Percentiles rank a stretch among this genome's conserved stretches.
Conservation (phyloP, 495 filamentous ascomycete genomes). For the Aspergillus conjunctus region DNA sequence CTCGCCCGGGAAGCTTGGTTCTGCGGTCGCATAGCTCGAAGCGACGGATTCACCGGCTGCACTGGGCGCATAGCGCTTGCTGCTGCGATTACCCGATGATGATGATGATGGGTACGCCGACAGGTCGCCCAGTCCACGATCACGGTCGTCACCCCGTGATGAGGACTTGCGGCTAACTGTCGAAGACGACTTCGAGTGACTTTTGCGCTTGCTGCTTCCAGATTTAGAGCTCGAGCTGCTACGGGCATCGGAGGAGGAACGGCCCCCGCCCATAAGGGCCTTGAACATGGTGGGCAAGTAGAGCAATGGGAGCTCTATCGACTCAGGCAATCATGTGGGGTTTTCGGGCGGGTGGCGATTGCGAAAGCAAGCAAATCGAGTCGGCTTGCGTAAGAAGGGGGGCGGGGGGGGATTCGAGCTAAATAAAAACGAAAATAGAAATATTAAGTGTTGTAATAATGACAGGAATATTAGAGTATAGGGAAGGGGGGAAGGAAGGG, state of each 20-base stretch:
- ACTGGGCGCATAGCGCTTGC: slow-evolving; percentile 40
- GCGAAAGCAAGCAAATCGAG: not conserved
- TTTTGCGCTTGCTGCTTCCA: slow-evolving; percentile 36
- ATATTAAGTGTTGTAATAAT: not conserved
- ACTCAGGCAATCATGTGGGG: slow-evolving; percentile 39
- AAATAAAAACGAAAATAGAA: not conserved
- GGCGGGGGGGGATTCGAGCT: not conserved
- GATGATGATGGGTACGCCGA: slow-evolving; percentile 38
- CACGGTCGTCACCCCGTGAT: slow-evolving; percentile 59
- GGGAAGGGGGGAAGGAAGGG: not conserved
- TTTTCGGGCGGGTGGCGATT: slow-evolving; percentile 24
- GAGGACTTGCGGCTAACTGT: slow-evolving; percentile 52
- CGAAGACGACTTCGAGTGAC: slow-evolving; percentile 36
- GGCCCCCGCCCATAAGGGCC: slow-evolving; percentile 48
- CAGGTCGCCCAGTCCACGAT: slow-evolving; percentile 48
- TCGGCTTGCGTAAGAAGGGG: not conserved
- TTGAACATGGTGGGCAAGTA: slow-evolving; percentile 49
- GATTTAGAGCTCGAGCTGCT: slow-evolving; percentile 39
- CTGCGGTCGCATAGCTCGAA: slow-evolving; percentile 57
- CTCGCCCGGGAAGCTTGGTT: slow-evolving; percentile 37
- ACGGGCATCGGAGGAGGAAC: slow-evolving; percentile 43
- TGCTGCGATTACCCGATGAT: slow-evolving; percentile 33
- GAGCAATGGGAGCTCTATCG: slow-evolving; percentile 26
- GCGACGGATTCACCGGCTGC: slow-evolving; percentile 50
- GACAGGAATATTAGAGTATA: not conserved